Percentiles rank a stretch among this genome's conserved stretches.
Conservation (phyloP, 176 grass and related monocot genomes). For the Hordeum vulgare region DNA sequence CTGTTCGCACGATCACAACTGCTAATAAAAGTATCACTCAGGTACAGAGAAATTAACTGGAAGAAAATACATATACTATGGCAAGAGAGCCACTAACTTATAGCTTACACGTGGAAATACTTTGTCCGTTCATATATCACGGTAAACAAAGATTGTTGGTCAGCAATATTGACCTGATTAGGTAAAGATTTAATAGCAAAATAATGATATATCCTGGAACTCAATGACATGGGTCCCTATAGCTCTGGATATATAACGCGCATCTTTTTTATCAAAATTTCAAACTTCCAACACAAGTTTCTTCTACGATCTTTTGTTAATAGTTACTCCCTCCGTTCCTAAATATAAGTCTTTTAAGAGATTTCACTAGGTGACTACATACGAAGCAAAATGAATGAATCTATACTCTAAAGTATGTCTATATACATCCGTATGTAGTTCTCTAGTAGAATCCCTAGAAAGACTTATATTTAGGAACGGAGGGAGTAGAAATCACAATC, state of each 20-base stretch:
- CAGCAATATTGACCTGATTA: neutral
- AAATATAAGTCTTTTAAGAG: too few species aligned
- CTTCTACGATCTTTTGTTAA: neutral
- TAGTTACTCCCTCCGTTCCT: too few species aligned
- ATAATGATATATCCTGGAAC: too few species aligned
- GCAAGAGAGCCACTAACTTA: neutral
- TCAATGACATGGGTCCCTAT: too few species aligned
- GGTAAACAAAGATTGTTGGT: neutral
- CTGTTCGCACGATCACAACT: neutral
- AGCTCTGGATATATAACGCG: neutral
- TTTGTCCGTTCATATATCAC: neutral
- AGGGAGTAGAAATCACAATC: neutral
- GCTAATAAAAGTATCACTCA: conserved; percentile 3
- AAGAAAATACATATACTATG: neutral
- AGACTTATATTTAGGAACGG: too few species aligned
- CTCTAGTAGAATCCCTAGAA: too few species aligned
- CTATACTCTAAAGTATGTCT: too few species aligned
- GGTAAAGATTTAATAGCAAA: too few species aligned
- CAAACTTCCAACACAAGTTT: neutral
- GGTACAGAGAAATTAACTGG: neutral
- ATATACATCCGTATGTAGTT: too few species aligned
- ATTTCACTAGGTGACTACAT: too few species aligned
- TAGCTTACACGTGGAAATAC: neutral
- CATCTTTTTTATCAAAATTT: neutral
- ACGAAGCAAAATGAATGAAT: too few species aligned